phyloP scores from a whole-genome alignment of 257 asterid genomes.

The Rhazya stricta region DNA sequence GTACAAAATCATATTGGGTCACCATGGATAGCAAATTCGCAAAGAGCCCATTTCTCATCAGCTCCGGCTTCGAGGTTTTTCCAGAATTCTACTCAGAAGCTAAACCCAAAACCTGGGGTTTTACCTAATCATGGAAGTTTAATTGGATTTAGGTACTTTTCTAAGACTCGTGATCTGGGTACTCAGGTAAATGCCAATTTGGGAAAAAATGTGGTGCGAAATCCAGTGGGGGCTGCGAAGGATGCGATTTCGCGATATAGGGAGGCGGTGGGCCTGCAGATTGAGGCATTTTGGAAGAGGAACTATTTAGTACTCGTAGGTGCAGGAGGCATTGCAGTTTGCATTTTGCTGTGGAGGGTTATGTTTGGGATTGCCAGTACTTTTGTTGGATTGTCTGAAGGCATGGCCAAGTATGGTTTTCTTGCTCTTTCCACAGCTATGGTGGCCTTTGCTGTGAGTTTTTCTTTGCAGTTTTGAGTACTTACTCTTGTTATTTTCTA shows the following conservation, averaged over 20 bases:
- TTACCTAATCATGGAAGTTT: constrained; percentile 17
- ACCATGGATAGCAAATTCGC: constrained; percentile 39
- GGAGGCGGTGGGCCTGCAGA: constrained; percentile 70
- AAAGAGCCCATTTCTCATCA: constrained; percentile 40
- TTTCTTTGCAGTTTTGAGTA: constrained; percentile 12
- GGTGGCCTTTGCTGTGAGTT: constrained; percentile 85
- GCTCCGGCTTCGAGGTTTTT: constrained; percentile 28
- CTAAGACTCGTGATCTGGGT: constrained; percentile 40
- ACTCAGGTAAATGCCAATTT: constrained; percentile 25
- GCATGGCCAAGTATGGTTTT: constrained; percentile 95
- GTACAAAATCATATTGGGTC: constrained; percentile 31
- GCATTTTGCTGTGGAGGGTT: constrained; percentile 86
- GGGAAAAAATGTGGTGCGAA: constrained; percentile 34
- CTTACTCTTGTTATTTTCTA: constrained; percentile 1
- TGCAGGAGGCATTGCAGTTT: constrained; percentile 67
- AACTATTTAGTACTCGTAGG: constrained; percentile 57
- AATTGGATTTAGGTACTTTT: constrained; percentile 51
- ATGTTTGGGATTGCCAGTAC: constrained; percentile 76
- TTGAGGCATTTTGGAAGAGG: constrained; percentile 92
- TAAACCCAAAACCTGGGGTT: constrained; percentile 29
- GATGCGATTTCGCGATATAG: constrained; percentile 41
- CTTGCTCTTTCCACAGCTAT: constrained; percentile 88
- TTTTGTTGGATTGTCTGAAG: constrained; percentile 79
- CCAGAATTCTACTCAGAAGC: constrained; percentile 24
- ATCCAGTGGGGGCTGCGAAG: constrained; percentile 42